Evolutionary conservation across 2,329 filamentous ascomycete genomes (phyloP).

Genomic region (Leptographium flavum): DNA sequence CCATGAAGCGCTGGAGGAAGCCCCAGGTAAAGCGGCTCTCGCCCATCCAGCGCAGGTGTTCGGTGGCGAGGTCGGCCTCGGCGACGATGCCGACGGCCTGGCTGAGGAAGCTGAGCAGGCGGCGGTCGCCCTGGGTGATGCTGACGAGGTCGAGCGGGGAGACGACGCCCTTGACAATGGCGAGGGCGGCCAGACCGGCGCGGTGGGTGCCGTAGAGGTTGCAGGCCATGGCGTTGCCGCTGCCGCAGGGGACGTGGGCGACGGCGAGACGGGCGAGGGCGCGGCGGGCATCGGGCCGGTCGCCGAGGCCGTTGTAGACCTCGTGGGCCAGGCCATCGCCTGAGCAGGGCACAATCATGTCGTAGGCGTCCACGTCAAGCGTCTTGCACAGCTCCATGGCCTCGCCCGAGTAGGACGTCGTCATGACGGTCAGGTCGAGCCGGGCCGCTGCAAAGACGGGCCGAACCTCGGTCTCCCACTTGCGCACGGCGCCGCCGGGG

Average conservation of each 20-base stretch:
- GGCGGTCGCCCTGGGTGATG: conserved; percentile 64
- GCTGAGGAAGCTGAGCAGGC: conserved; percentile 76
- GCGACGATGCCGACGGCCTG: conserved; percentile 84
- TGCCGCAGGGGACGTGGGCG: conserved; percentile 79
- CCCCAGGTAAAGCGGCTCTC: conserved; percentile 72
- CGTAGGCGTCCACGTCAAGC: conserved; percentile 65
- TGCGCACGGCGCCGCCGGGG: conserved; percentile 57
- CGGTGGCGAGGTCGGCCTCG: conserved; percentile 79
- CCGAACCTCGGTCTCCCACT: conserved; percentile 61
- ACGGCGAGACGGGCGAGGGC: conserved; percentile 70
- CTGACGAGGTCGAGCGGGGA: conserved; percentile 77
- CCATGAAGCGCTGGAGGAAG: conserved; percentile 61
- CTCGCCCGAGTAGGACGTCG: conserved; percentile 60
- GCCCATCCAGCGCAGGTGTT: conserved; percentile 89
- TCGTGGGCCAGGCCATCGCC: conserved; percentile 88
- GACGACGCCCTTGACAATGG: conserved; percentile 75
- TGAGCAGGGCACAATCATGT: conserved; percentile 78
- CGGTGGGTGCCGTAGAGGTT: conserved; percentile 75
- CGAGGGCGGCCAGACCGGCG: conserved; percentile 62
- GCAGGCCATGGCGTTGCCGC: conserved; percentile 84
- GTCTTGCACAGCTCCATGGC: conserved; percentile 62
- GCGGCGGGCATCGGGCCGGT: conserved; percentile 56
- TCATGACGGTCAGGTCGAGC: conserved; percentile 60
- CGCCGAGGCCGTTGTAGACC: conserved; percentile 83
- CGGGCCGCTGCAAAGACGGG: conserved; percentile 73